Evolutionary conservation across 139 green algal genomes (phyloP).

Genomic region (Tetradesmus obliquus): DNA sequence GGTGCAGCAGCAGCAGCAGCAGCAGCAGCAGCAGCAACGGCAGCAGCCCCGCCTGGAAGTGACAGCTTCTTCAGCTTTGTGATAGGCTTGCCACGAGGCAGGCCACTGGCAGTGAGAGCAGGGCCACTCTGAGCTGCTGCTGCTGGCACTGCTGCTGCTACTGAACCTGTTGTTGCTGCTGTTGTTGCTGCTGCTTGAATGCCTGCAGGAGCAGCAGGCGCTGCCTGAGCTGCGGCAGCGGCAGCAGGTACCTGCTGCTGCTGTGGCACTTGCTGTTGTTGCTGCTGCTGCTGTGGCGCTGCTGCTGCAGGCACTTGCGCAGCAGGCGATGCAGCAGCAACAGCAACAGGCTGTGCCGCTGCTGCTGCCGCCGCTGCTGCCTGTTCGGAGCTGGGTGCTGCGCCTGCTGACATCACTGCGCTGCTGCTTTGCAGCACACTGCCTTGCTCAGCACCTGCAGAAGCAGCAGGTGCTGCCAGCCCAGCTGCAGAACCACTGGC

Average conservation of each 20-base stretch:
- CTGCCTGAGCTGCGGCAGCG: background rate
- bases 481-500: background rate
- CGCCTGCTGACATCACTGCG: background rate
- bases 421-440: background rate
- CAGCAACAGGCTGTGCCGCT: background rate
- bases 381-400: background rate
- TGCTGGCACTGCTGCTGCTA: background rate
- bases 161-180: background rate
- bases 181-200: background rate
- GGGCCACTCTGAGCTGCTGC: background rate
- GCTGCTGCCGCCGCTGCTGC: background rate
- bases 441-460: background rate
- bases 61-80: background rate
- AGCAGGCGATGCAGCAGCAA: background rate
- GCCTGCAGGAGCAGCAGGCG: background rate
- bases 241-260: background rate
- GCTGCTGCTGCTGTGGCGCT: background rate
- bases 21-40: constrained; percentile 3
- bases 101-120: background rate
- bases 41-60: background rate
- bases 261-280: background rate
- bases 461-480: background rate
- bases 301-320: background rate
- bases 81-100: constrained; percentile 7
- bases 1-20: background rate